Evolutionary conservation across 257 asterid species (phyloP), one percentile per base, ranked within the genome.

Genomic region (Solanum peruvianum): DNA sequence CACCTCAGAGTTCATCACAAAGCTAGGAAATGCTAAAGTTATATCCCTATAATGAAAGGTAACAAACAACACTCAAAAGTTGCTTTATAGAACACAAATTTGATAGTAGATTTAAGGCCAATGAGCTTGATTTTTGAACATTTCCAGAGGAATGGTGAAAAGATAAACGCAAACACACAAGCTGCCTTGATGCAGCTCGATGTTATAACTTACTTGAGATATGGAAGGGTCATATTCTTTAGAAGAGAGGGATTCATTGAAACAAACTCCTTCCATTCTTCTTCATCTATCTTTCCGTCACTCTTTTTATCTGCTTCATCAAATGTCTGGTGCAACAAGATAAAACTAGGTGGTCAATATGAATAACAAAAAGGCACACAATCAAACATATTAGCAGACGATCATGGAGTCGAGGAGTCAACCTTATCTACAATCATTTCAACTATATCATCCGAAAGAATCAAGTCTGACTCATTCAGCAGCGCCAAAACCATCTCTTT

Each of bases 401-500:
- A 45, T 23, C 71, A 64, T 58, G 82, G 45, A 87, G 27, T 13
- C 52, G 88, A 41, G 27, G 6, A 67, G 33, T 82, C 20, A 60
- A 95, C 99, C 98, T 93, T 95, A 86, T 95, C 95, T 83, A 95
- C 98, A 5, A 95, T 97, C 87, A 81, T 52, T 91, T 94, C 98
- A 6, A 97, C 91, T 3, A 89, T 89, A 39, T 97, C 98, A 60
- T 94, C 98, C 7, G 98, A 92, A 49, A 97, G 98, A 15, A 39
- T 89, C 21, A 97, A 93, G n/a, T 97, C 99, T 0, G 98, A 97
- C 87, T 95, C 99, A 1, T 93, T 94, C 86, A 97, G 75, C 75
- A 97, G 91, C 13, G 99, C 98, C 92, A 95, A 83, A 37, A 97
- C 99, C 99, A 95, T 97, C 93, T 94, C 98, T 82, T 93, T 89